Base-by-base conservation (phyloP, 257 asterid species). In the Rubia yunnanensis region DNA sequence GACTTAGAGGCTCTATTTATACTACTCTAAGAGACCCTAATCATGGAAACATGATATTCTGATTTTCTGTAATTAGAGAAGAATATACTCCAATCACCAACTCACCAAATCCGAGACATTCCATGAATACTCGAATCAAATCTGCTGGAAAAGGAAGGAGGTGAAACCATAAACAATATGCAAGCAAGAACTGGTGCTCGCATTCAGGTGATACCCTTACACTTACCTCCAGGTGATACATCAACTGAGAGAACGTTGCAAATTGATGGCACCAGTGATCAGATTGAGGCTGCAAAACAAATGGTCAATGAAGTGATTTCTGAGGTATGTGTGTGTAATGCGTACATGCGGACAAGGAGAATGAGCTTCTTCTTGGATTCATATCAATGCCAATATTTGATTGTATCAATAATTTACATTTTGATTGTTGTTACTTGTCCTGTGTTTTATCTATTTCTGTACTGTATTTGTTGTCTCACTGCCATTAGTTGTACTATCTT, bases 171-270 rank as follows among this genome's bases (percentile, higher is more conserved):
- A 66, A 92, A 85, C 68, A 87, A 62, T 69, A 92, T 92, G 96
- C 98, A 92, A 83, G 89, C 91, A 10, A 79, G 59, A 10, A 69
- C 96, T 10, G 98, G 98, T 35, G 98, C 98, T 55, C 95, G 96
- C 14, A 84, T 92, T 70, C 98, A 89, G 95, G 98, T 92, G 63
- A 92, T 92, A 78, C 98, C 98, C 32, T 73, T 92, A 72, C 98
- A 83, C 77, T 79, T 89, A 77, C 98, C 98, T 56, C 98, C 96
- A 9, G 98, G 98, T 63, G 98, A 92, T 77, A 73, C 77, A 53
- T 92, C 98, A 31, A 72, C 48, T 55, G 98, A 92, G 76, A 81
- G 98, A 76, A 92, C 96, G 0, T 83, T 89, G 17, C 98, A 92
- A 70, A 92, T 92, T 73, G 96, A 92, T 55, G 96, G 98, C 41